These are phyloP conservation scores for Asterochloris sp. DNA, from an alignment of 139 green algal genomes.

Conservation along the genomic window DNA sequence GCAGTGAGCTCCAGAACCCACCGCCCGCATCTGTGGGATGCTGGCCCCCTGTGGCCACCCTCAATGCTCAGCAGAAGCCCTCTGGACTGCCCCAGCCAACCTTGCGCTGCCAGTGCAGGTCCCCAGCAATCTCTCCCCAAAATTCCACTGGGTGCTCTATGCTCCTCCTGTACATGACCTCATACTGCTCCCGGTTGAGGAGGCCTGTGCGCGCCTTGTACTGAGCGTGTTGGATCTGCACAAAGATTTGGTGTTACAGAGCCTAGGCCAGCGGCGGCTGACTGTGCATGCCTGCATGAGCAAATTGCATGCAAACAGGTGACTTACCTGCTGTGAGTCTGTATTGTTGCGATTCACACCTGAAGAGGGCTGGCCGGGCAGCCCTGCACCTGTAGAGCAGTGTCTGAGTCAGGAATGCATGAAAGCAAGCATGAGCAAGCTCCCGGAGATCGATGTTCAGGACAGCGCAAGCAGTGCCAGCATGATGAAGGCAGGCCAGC, in stretches of 20 bases:
- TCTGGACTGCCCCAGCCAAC: slow-evolving; percentile 3
- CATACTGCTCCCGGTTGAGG: slow-evolving; percentile 59
- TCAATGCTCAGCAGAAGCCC: not conserved
- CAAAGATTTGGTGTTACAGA: not conserved
- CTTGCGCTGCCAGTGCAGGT: slow-evolving; percentile 91
- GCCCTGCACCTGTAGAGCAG: not conserved
- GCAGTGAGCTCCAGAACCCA: too few species aligned
- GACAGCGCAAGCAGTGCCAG: too few species aligned
- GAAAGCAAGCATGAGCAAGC: too few species aligned
- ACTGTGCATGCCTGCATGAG: not conserved
- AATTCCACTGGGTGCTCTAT: slow-evolving; percentile 90
- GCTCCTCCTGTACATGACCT: slow-evolving; percentile 76
- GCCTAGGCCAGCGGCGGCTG: not conserved
- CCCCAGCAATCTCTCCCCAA: slow-evolving; percentile 79
- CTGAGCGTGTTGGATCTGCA: not conserved
- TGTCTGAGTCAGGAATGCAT: too few species aligned
- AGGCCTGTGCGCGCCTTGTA: slow-evolving; percentile 24
- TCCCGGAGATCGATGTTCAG: too few species aligned
- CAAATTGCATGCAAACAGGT: not conserved
- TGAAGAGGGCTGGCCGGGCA: not conserved
- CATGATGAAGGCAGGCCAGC: too few species aligned
- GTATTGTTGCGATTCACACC: not conserved
- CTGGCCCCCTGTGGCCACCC: too few species aligned
- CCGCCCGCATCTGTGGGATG: too few species aligned
- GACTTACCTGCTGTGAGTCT: not conserved